Conservation (phyloP, 768 basidiomycete genomes). For the Suillus subluteus region DNA sequence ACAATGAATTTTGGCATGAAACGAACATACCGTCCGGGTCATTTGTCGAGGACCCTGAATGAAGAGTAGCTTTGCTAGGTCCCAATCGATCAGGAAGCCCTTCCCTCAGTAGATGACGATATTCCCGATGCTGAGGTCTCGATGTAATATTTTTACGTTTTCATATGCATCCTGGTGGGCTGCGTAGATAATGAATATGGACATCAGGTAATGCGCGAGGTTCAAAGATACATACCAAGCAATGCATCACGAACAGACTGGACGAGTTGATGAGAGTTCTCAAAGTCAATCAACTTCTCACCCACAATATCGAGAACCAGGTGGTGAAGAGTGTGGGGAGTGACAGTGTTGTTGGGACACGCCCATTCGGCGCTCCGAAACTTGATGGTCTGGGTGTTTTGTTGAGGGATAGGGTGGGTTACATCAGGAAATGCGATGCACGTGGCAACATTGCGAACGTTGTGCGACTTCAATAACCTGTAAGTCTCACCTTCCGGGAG, state of each 20-base stretch:
- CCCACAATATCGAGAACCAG: constrained; percentile 5
- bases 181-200: background rate
- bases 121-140: constrained; percentile 9
- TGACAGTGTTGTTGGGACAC: background rate
- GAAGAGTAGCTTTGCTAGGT: constrained; percentile 2
- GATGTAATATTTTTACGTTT: constrained; percentile 6
- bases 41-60: background rate
- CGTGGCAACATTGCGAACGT: background rate
- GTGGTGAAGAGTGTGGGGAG: constrained; percentile 5
- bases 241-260: constrained; percentile 8
- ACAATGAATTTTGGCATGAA: background rate
- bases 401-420: background rate
- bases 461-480: background rate
- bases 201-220: background rate
- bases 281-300: constrained; percentile 2
- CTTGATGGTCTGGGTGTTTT: constrained; percentile 3
- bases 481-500: constrained; percentile 7
- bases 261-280: background rate
- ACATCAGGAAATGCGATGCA: constrained; percentile 8
- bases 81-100: constrained; percentile 12
- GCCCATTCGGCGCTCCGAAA: background rate
- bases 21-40: background rate
- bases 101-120: constrained; percentile 2
- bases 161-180: constrained; percentile 7
- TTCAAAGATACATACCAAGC: background rate